Base-by-base conservation (phyloP, 2,329 filamentous ascomycete genomes). In the Penicillium sp. region DNA sequence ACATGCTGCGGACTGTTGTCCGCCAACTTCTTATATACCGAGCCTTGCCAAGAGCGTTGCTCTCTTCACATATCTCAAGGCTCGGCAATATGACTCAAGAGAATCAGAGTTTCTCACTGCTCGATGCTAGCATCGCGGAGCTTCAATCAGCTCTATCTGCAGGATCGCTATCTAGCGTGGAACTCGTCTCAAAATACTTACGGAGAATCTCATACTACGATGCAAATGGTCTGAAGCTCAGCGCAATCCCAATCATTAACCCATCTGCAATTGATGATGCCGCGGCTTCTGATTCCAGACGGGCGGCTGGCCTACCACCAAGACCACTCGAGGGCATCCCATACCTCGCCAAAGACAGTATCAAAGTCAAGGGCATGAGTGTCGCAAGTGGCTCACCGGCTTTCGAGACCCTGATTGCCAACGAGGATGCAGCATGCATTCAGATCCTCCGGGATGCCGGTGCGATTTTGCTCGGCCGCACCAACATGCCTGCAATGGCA, bases 401-500 rank as follows among this genome's bases (percentile, higher is more conserved):
- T 0, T 82, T 86, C 50, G 62, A 75, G 31, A 63, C 78, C 7
- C 63, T 86, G 0, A 59, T 79, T 2, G 76, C 83, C 0, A 78
- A 73, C 7, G 75, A 81, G 42, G 82, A 86, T 63, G 80, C 82
- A 1, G 79, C 78, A 3, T 77, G 79, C 5, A 81, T 82, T 0
- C 60, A 73, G 10, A 67, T 70, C 9, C 69, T 86, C 5, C 72
- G 77, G 4, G 69, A 75, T 27, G 79, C 80, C 1, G 81, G 82
- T 1, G 80, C 76, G 0, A 70, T 84, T 1, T 65, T 83, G 18
- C 69, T 84, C 0, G 83, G 83, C 0, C 76, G 78, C 42, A 84
- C 83, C 0, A 86, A 85, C 52, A 83, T 85, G 78, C 83, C 80
- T 0, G 79, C 83, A 0, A 83, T 85, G 81, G 83, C 82, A 10